Conservation (phyloP, 2,329 filamentous ascomycete species). For the Boeremia exigua region DNA sequence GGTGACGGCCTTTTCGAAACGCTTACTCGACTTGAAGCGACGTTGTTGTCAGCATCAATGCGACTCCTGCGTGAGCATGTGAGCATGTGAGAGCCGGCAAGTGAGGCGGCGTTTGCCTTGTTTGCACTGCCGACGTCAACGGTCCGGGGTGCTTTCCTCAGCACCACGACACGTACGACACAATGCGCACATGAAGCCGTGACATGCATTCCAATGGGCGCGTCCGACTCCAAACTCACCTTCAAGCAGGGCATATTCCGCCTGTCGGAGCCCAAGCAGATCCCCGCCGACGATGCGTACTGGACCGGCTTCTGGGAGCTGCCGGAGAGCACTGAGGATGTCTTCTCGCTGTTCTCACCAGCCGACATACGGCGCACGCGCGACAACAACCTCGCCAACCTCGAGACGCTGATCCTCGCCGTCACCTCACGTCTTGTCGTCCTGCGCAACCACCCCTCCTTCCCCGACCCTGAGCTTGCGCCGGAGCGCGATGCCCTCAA, state of each 20-base stretch:
- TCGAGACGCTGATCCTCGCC: constrained; percentile 86
- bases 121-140: constrained; percentile 33
- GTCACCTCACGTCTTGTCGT: constrained; percentile 82
- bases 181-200: constrained; percentile 33
- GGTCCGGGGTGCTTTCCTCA: background rate
- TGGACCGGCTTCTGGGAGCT: constrained; percentile 98
- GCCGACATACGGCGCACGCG: constrained; percentile 80
- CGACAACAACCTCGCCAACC: constrained; percentile 82
- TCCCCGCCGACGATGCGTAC: constrained; percentile 86
- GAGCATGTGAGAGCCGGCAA: constrained; percentile 5
- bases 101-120: constrained; percentile 21
- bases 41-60: too few species aligned
- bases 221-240: constrained; percentile 97
- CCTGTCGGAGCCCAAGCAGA: constrained; percentile 88
- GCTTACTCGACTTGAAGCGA: background rate
- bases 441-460: constrained; percentile 86
- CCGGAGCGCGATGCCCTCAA: constrained; percentile 89
- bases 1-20: background rate
- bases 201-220: constrained; percentile 73
- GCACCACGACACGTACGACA: constrained; percentile 8
- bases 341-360: constrained; percentile 93
- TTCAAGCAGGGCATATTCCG: constrained; percentile 99
- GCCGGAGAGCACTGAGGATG: constrained; percentile 91
- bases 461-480: constrained; percentile 84
- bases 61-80: background rate